phyloP scores from a whole-genome alignment of 2,329 filamentous ascomycete species.

The Fusarium cyanostomum region DNA sequence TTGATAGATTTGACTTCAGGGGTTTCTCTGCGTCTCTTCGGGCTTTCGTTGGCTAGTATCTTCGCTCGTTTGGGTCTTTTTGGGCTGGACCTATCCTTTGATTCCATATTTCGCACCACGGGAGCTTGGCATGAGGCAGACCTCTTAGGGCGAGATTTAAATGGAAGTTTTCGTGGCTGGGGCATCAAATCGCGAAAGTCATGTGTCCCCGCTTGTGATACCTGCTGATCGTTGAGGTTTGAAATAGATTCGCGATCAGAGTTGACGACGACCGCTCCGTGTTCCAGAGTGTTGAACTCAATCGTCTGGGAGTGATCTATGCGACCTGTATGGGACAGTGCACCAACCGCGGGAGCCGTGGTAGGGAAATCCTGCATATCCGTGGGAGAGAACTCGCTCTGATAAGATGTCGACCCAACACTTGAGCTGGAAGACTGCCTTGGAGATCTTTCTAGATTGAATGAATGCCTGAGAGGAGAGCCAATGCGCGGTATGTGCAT shows the following conservation, averaged over 20 bases:
- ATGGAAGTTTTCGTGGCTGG: slow-evolving; percentile 45
- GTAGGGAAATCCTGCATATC: neutral
- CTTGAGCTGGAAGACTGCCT: neutral
- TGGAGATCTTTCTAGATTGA: slow-evolving; percentile 11
- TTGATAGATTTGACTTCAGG: neutral
- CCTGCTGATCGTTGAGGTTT: neutral
- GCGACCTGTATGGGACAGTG: neutral
- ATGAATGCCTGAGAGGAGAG: slow-evolving; percentile 42
- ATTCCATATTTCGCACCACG: neutral
- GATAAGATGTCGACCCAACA: neutral
- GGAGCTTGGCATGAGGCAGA: neutral
- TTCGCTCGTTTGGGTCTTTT: neutral
- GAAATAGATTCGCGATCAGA: slow-evolving; percentile 6
- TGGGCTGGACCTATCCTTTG: neutral
- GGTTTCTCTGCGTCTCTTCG: neutral
- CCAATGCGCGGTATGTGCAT: slow-evolving; percentile 38
- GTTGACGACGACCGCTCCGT: neutral
- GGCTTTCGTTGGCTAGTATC: neutral
- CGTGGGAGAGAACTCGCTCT: neutral
- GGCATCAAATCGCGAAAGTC: slow-evolving; percentile 46
- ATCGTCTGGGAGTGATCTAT: neutral
- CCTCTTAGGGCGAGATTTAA: slow-evolving; percentile 17
- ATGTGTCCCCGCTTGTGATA: neutral
- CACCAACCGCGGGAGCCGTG: neutral
- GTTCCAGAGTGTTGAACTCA: neutral